A percentile compares a stretch with the other conserved stretches of the same genome.
phyloP scores from a whole-genome alignment of 805 yeast genomes.

The Grigorovia transvaalensis region DNA sequence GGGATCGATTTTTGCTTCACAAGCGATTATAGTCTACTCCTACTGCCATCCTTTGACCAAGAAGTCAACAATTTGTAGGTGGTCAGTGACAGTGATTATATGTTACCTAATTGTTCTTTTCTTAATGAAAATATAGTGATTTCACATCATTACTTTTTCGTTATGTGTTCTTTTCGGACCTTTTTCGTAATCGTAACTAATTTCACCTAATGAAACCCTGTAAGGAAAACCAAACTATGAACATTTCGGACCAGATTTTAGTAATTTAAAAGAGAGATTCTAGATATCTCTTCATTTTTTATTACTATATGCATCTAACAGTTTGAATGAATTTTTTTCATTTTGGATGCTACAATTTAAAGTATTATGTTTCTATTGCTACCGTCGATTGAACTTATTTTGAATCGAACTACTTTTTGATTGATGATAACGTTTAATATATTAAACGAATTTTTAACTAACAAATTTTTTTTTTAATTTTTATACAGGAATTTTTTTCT shows the following conservation, averaged over 20 bases:
- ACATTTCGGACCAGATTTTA: neutral
- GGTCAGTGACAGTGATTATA: too few relatives aligned
- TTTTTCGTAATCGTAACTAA: neutral
- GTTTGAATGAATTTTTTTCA: too few relatives aligned
- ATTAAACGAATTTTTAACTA: slow-evolving; percentile 1
- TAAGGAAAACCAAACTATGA: neutral
- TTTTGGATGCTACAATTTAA: neutral
- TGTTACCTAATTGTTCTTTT: too few relatives aligned
- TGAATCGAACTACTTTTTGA: neutral
- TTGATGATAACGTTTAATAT: neutral
- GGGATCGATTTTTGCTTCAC: neutral
- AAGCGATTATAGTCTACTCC: neutral
- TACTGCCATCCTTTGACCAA: too few relatives aligned
- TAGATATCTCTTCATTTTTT: too few relatives aligned
- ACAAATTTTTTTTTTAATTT: slow-evolving; percentile 9
- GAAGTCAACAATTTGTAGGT: too few relatives aligned
- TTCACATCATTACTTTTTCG: too few relatives aligned
- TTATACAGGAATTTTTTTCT: slow-evolving; percentile 71
- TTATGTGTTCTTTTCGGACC: neutral
- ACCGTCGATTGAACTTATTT: neutral
- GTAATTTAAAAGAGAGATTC: too few relatives aligned
- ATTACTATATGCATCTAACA: too few relatives aligned
- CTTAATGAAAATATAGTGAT: too few relatives aligned
- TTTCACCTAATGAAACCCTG: neutral
- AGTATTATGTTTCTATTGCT: neutral